phyloP scores from a whole-genome alignment of 78 protist genomes.

The Monocercomonoides exilis region DNA sequence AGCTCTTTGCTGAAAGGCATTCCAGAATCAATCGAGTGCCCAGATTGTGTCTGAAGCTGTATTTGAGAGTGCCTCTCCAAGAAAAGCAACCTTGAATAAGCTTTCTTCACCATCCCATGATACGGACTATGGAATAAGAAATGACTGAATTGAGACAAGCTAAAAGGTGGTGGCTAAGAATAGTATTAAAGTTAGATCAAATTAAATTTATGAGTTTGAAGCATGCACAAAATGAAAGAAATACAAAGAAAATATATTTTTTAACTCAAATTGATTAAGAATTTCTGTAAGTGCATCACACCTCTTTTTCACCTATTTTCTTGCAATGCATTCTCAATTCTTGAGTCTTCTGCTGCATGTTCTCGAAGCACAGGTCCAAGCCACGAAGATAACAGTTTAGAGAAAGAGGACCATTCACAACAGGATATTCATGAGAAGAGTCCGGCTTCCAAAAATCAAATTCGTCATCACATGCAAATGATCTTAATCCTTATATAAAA shows the following conservation, averaged over 20 bases:
- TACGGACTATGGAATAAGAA: slow-evolving; percentile 84
- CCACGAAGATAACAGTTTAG: slow-evolving; percentile 63
- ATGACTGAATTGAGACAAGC: slow-evolving; percentile 43
- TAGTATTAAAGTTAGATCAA: neutral
- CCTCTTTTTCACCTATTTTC: no score
- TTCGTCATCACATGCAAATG: slow-evolving; percentile 64
- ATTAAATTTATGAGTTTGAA: no score
- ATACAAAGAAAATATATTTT: neutral
- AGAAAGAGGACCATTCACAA: slow-evolving; percentile 79
- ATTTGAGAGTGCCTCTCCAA: no score
- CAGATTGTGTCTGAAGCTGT: no score
- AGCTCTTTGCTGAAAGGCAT: neutral
- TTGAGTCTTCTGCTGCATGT: no score
- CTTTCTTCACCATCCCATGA: slow-evolving; percentile 83
- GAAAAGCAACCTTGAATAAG: slow-evolving; percentile 67
- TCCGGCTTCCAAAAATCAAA: slow-evolving; percentile 93
- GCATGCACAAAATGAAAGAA: neutral
- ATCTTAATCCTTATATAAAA: neutral
- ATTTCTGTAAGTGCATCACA: slow-evolving; percentile 60
- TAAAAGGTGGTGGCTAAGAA: neutral
- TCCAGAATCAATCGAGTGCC: neutral
- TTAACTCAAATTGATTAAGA: neutral
- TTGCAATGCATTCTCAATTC: no score
- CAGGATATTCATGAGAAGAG: slow-evolving; percentile 59
- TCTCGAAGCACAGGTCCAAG: no score